Base-by-base conservation (phyloP, 306 rosid genomes). In the Elaeagnus macrophylla region DNA sequence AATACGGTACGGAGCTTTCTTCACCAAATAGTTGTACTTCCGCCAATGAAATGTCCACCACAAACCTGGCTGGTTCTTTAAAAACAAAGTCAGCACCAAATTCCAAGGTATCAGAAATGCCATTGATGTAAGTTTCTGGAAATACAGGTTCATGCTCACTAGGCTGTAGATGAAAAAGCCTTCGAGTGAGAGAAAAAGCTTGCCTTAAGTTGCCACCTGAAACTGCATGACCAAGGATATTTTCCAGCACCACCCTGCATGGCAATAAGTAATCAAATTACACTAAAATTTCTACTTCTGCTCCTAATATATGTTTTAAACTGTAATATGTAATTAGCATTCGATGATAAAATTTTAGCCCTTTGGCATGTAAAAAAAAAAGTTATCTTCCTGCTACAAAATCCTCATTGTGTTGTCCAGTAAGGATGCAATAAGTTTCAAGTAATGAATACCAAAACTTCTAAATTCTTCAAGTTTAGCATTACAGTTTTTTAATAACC, bases 61-160 rank as follows among this genome's bases (percentile, higher is more conserved):
- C 42, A 67, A 91, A 91, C 61, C 97, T 83, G 15, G 86, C 54
- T 17, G 97, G 97, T 6, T 80, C 79, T 72, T 74, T 77, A 72
- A 86, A 91, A 60, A 65, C 69, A 62, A 91, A 76, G 78, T 91
- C 87, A 51, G 88, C 80, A 38, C 97, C 96, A 78, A 90, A 91
- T 69, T 91, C 96, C 44, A 64, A 20, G 67, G 60, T 60, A 16
- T 62, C 68, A 61, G 68, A 69, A 35, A 59, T 58, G 56, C 67
- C 79, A 61, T 73, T 71, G 18, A 16, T 53, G 61, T 67, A 54
- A n/a, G 25, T 54, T 62, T 77, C 86, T 19, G 56, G 48, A 51
- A 36, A 39, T 52, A 57, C 51, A 42, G 66, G 17, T 40, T 54
- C 72, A 62, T 56, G 79, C 51, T 60, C 75, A 70, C 63, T 39